phyloP scores from a whole-genome alignment of 2,329 filamentous ascomycete species.

The Salinomyces thailandicus region DNA sequence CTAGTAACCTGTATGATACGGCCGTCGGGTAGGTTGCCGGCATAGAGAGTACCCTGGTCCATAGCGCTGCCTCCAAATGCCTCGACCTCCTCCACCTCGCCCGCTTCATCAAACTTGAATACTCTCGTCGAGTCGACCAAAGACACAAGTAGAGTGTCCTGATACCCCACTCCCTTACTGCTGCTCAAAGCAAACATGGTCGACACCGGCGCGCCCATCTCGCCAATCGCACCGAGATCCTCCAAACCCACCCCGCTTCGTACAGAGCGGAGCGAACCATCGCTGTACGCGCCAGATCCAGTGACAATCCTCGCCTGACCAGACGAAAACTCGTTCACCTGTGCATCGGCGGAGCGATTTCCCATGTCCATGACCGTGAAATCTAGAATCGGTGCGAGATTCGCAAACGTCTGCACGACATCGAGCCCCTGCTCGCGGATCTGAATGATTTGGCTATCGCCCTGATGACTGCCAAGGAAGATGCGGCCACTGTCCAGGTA shows the following conservation, averaged over 20 bases:
- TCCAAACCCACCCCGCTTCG: constrained; percentile 89
- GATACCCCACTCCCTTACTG: constrained; percentile 8
- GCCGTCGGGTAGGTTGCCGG: constrained; percentile 49
- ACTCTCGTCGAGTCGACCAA: constrained; percentile 75
- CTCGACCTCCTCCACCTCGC: constrained; percentile 80
- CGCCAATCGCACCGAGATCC: constrained; percentile 66
- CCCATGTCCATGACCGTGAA: constrained; percentile 96
- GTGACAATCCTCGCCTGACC: constrained; percentile 90
- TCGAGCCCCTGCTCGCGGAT: constrained; percentile 49
- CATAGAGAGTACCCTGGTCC: constrained; percentile 61
- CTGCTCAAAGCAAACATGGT: constrained; percentile 36
- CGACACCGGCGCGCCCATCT: constrained; percentile 47
- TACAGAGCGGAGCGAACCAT: constrained; percentile 81
- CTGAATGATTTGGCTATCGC: constrained; percentile 74
- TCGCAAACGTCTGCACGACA: constrained; percentile 64
- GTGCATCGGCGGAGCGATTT: constrained; percentile 64
- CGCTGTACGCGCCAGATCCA: constrained; percentile 79
- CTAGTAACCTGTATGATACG: constrained; percentile 68
- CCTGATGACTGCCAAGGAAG: constrained; percentile 86
- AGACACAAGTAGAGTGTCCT: constrained; percentile 67
- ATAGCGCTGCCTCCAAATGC: constrained; percentile 60
- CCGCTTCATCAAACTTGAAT: constrained; percentile 63
- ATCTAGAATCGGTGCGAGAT: constrained; percentile 85
- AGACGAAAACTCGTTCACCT: constrained; percentile 84
- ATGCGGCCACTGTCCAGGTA: constrained; percentile 64